A percentile compares a stretch with the other conserved stretches of the same genome.
These are phyloP conservation scores for Bremia lactucae DNA, from an alignment of 352 stramenopile genomes.

Conservation along the genomic window DNA sequence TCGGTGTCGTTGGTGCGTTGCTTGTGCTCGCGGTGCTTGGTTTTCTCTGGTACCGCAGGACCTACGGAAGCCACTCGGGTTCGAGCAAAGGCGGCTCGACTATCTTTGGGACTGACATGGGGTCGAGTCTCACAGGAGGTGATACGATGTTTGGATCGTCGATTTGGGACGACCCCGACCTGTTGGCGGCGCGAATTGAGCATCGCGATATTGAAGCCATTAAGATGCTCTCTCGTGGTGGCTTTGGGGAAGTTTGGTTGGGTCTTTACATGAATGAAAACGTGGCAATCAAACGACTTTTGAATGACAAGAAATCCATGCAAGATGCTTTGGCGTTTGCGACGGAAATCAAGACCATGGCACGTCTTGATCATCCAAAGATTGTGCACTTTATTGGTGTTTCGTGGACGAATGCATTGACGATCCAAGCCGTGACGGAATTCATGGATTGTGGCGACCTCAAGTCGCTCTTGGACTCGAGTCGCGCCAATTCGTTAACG, in stretches of 20 bases:
- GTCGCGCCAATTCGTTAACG: slow-evolving; percentile 25
- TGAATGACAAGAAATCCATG: slow-evolving; percentile 47
- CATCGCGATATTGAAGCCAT: slow-evolving; percentile 38
- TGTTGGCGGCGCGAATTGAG: slow-evolving; percentile 49
- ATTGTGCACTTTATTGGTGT: slow-evolving; percentile 61
- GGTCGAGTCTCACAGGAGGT: slow-evolving; percentile 21
- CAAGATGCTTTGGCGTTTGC: slow-evolving; percentile 45
- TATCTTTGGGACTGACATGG: slow-evolving; percentile 22
- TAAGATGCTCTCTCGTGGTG: slow-evolving; percentile 51
- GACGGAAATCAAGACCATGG: slow-evolving; percentile 47
- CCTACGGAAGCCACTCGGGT: slow-evolving; percentile 16
- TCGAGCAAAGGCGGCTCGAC: slow-evolving; percentile 21
- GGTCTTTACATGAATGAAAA: slow-evolving; percentile 53
- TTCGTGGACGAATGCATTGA: slow-evolving; percentile 49
- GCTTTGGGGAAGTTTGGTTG: slow-evolving; percentile 61
- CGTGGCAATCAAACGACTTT: slow-evolving; percentile 53
- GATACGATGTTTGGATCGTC: slow-evolving; percentile 36
- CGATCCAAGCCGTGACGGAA: slow-evolving; percentile 51
- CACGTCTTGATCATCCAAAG: slow-evolving; percentile 48
- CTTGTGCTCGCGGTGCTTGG: slow-evolving; percentile 32
- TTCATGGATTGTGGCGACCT: slow-evolving; percentile 67
- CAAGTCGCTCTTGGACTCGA: slow-evolving; percentile 34
- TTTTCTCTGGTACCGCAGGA: slow-evolving; percentile 36
- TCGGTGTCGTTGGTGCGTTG: slow-evolving; percentile 28
- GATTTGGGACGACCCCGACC: slow-evolving; percentile 56